These are phyloP conservation scores for Rhytidiadelphus loreus DNA, from an alignment of 225 moss, liverwort and hornwort genomes.

Conservation along the genomic window DNA sequence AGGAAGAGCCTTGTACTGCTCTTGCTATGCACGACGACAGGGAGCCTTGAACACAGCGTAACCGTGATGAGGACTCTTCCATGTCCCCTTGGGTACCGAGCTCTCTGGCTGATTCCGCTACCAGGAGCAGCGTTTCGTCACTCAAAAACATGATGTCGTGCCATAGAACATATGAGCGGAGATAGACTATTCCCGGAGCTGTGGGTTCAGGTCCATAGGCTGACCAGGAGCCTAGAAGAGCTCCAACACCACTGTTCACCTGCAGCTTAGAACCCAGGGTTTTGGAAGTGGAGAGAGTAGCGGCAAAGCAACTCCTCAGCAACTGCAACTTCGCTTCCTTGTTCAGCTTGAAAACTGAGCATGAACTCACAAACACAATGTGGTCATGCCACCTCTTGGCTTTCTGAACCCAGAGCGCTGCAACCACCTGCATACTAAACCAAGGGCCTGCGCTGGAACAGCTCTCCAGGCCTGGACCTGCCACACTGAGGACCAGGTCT, in stretches of 20 bases:
- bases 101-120: slow-evolving; percentile 63
- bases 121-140: slow-evolving; percentile 65
- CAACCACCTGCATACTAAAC: slow-evolving; percentile 86
- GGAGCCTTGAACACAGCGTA: slow-evolving; percentile 54
- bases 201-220: slow-evolving; percentile 17
- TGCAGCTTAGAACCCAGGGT: slow-evolving; percentile 52
- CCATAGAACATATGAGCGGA: slow-evolving; percentile 47
- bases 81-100: slow-evolving; percentile 18
- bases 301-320: slow-evolving; percentile 65
- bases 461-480: slow-evolving; percentile 71
- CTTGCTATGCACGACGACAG: slow-evolving; percentile 47
- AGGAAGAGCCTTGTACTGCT: slow-evolving; percentile 59
- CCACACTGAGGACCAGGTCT: slow-evolving; percentile 51
- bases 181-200: slow-evolving; percentile 65
- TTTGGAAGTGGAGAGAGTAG: slow-evolving; percentile 43
- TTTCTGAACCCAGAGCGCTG: slow-evolving; percentile 90
- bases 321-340: slow-evolving; percentile 66
- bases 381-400: slow-evolving; percentile 68
- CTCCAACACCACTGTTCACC: slow-evolving; percentile 69
- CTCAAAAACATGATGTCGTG: slow-evolving; percentile 92
- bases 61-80: slow-evolving; percentile 28
- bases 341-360: slow-evolving; percentile 66
- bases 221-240: slow-evolving; percentile 60
- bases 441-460: slow-evolving; percentile 67
- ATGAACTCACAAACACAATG: slow-evolving; percentile 53